Base-by-base conservation (phyloP, 2,329 filamentous ascomycete genomes). In the Curvularia hawaiiensis region DNA sequence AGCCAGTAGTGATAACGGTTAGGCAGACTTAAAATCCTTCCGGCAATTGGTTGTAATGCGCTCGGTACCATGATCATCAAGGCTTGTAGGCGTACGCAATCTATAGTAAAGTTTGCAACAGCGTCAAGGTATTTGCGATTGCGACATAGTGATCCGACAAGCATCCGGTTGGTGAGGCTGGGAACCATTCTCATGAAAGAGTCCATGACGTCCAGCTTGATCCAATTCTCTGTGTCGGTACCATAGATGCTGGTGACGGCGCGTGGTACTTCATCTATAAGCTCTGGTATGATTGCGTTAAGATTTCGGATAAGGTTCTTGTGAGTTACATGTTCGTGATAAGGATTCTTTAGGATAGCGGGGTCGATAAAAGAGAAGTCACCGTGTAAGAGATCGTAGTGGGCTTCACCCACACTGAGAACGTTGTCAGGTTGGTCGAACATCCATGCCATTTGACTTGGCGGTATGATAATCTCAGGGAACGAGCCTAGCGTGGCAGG, bases 101-200 rank as follows among this genome's bases (percentile, higher is more conserved):
- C 79, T 56, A 82, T 78, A 31, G 83, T 81, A 58, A 85, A 86
- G 26, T 71, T 70, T 8, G 82, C 72, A 64, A 82, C 82, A 52
- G 76, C 73, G n/a, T 77, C 65, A 41, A 85, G 70, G 54, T 83
- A 83, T 6, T 73, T 69, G 24, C 76, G 63, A 58, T 85, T 77
- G 28, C 79, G 79, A 64, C 78, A 81, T 0, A 82, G 67, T n/a
- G 77, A 44, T 1, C 80, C 80, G 46, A 82, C 75, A 33, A 82
- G 74, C 59, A 80, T 73, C n/a, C 77, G 75, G 63, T 81, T 82
- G 35, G 75, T 77, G 12, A 79, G 61, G 3, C 75, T 63, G 4
- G 79, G 75, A 2, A 82, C 72, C 31, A 80, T 72, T 2, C 69
- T 60, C 56, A 74, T 67, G 44, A 80, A 66, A 8, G 72, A 75